Conservation (phyloP, 2,329 filamentous ascomycete genomes). For the Setomelanomma holmii region DNA sequence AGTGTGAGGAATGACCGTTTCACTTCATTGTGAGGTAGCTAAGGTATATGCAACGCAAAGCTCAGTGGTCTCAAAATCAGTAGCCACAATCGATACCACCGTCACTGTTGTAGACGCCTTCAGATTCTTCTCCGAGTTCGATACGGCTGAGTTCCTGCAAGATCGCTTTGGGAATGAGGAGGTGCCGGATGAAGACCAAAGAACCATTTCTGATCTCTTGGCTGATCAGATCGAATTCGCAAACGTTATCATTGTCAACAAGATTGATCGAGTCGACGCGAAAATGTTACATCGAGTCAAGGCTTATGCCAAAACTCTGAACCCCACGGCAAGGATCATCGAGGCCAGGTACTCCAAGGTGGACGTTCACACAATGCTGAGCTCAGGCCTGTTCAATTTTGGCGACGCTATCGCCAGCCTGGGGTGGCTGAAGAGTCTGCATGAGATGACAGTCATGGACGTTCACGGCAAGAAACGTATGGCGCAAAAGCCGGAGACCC, state of each 20-base stretch:
- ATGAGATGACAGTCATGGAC: constrained; percentile 70
- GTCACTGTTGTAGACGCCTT: constrained; percentile 78
- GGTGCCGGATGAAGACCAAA: constrained; percentile 68
- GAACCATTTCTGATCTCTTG: constrained; percentile 77
- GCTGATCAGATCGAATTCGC: constrained; percentile 81
- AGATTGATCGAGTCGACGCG: constrained; percentile 66
- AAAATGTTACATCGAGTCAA: constrained; percentile 57
- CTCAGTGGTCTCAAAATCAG: constrained; percentile 68
- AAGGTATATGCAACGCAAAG: constrained; percentile 28
- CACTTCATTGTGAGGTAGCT: neutral
- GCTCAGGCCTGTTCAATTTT: constrained; percentile 70
- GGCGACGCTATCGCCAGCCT: constrained; percentile 69
- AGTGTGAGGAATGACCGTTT: constrained; percentile 47
- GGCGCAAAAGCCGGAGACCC: constrained; percentile 72
- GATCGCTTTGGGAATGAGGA: constrained; percentile 66
- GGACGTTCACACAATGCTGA: constrained; percentile 68
- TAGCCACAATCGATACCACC: constrained; percentile 73
- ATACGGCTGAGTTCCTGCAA: constrained; percentile 72
- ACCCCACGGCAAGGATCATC: constrained; percentile 70
- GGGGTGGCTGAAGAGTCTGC: constrained; percentile 74
- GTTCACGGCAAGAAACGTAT: constrained; percentile 62
- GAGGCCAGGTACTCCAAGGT: constrained; percentile 67
- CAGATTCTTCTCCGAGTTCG: constrained; percentile 74
- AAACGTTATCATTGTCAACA: constrained; percentile 75
- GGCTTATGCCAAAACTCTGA: constrained; percentile 66